Evolutionary conservation across 805 yeast genomes (phyloP).

Genomic region (Lachancea thermotolerans): DNA sequence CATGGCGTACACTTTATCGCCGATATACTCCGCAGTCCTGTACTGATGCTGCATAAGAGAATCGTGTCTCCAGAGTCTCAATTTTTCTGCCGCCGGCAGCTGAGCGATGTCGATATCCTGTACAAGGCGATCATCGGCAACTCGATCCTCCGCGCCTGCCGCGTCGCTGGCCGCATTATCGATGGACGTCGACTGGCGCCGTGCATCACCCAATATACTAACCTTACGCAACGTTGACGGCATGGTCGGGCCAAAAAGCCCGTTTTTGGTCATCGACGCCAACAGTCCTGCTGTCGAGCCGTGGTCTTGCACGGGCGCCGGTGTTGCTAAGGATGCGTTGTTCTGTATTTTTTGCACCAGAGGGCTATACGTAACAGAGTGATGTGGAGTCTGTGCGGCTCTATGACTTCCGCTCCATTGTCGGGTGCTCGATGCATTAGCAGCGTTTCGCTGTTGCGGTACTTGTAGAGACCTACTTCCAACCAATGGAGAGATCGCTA

Average conservation of each 20-base stretch:
- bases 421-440: constrained; percentile 1
- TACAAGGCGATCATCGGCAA: constrained; percentile 5
- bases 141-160: neutral
- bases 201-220: constrained; percentile 19
- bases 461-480: constrained; percentile 1
- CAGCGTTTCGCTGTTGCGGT: neutral
- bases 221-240: constrained; percentile 29
- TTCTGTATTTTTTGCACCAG: constrained; percentile 11
- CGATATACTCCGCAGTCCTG: constrained; percentile 82
- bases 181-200: neutral
- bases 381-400: constrained; percentile 24
- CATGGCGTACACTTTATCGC: constrained; percentile 79
- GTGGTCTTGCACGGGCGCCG: constrained; percentile 12
- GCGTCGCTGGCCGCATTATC: neutral
- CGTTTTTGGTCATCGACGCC: constrained; percentile 22
- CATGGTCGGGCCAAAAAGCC: constrained; percentile 24
- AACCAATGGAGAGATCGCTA: constrained; percentile 58
- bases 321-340: constrained; percentile 35
- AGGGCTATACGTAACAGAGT: constrained; percentile 11
- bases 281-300: constrained; percentile 18
- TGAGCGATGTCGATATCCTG: constrained; percentile 21
- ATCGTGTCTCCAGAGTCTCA: constrained; percentile 89
- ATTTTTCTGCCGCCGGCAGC: constrained; percentile 69
- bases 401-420: constrained; percentile 40
- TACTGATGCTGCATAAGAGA: constrained; percentile 90